These are phyloP conservation scores for Yamadazyma buinensis DNA, from an alignment of 1,139 yeast species.

Conservation along the genomic window DNA sequence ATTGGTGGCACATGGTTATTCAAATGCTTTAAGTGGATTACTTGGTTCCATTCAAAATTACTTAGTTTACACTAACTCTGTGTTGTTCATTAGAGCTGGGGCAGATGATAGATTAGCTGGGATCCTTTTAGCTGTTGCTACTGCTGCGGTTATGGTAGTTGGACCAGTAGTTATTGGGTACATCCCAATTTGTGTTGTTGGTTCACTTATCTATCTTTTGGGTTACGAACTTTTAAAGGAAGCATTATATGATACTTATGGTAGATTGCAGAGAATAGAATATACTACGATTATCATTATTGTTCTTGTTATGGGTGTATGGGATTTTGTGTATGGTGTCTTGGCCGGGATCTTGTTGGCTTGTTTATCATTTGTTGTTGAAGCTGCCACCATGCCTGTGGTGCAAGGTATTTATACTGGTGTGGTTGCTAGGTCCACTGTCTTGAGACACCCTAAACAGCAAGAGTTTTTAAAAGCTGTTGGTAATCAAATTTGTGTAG, in stretches of 20 bases:
- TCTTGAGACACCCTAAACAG: slow-evolving; percentile 86
- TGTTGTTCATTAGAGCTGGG: slow-evolving; percentile 88
- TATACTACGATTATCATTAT: slow-evolving; percentile 80
- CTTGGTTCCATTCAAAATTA: slow-evolving; percentile 90
- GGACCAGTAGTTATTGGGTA: slow-evolving; percentile 94
- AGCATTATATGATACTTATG: slow-evolving; percentile 80
- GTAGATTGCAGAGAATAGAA: slow-evolving; percentile 71
- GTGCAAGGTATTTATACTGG: slow-evolving; percentile 84
- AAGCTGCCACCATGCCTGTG: slow-evolving; percentile 82
- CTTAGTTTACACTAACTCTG: slow-evolving; percentile 89
- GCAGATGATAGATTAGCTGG: slow-evolving; percentile 91
- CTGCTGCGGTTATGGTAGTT: slow-evolving; percentile 72
- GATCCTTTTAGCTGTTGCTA: slow-evolving; percentile 75
- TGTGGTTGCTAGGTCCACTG: slow-evolving; percentile 85
- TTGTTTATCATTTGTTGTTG: slow-evolving; percentile 86
- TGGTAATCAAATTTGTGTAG: slow-evolving; percentile 85
- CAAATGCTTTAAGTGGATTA: slow-evolving; percentile 83
- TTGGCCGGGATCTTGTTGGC: slow-evolving; percentile 88
- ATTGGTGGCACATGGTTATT: slow-evolving; percentile 89
- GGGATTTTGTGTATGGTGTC: slow-evolving; percentile 92
- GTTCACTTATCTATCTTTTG: slow-evolving; percentile 80
- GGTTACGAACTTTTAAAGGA: slow-evolving; percentile 90
- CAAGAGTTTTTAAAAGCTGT: slow-evolving; percentile 80
- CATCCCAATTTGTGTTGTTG: slow-evolving; percentile 94
- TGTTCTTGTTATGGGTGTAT: slow-evolving; percentile 90